phyloP scores from a whole-genome alignment of 2,329 filamentous ascomycete genomes.

The Nothopassalora personata region DNA sequence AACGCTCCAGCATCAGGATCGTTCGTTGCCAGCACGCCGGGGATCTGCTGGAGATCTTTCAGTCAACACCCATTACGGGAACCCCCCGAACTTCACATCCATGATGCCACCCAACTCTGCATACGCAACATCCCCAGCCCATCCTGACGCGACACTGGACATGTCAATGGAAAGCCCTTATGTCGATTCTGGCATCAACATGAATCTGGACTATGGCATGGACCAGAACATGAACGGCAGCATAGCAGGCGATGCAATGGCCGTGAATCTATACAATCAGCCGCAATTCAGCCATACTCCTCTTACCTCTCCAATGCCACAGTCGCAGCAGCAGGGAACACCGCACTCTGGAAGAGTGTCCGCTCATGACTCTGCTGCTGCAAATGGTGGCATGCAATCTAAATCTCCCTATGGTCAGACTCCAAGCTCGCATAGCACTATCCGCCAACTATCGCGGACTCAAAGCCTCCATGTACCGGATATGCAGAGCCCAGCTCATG shows the following conservation, averaged over 20 bases:
- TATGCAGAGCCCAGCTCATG: constrained; percentile 21
- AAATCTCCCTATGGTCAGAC: constrained; percentile 22
- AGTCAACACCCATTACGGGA: constrained; percentile 39
- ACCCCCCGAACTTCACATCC: constrained; percentile 32
- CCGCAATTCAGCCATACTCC: constrained; percentile 36
- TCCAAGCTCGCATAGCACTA: constrained; percentile 9
- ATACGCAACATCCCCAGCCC: constrained; percentile 41
- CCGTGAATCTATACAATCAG: constrained; percentile 36
- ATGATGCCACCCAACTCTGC: constrained; percentile 38
- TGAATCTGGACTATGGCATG: constrained; percentile 40
- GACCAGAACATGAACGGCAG: constrained; percentile 24
- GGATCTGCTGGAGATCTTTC: constrained; percentile 33
- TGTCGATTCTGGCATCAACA: constrained; percentile 35
- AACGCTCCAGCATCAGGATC: constrained; percentile 6
- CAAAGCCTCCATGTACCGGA: constrained; percentile 24
- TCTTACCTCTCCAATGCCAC: constrained; percentile 38
- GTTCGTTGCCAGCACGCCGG: constrained; percentile 1
- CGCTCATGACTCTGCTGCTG: constrained; percentile 28
- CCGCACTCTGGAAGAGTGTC: constrained; percentile 25
- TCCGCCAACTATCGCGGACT: constrained; percentile 24
- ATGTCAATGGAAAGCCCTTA: constrained; percentile 42
- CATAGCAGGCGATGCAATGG: constrained; percentile 22
- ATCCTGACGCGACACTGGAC: constrained; percentile 37
- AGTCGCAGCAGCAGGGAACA: constrained; percentile 21
- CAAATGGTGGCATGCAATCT: constrained; percentile 23